Conservation (phyloP, 2,329 filamentous ascomycete genomes). For the Penicillium sumatraense region DNA sequence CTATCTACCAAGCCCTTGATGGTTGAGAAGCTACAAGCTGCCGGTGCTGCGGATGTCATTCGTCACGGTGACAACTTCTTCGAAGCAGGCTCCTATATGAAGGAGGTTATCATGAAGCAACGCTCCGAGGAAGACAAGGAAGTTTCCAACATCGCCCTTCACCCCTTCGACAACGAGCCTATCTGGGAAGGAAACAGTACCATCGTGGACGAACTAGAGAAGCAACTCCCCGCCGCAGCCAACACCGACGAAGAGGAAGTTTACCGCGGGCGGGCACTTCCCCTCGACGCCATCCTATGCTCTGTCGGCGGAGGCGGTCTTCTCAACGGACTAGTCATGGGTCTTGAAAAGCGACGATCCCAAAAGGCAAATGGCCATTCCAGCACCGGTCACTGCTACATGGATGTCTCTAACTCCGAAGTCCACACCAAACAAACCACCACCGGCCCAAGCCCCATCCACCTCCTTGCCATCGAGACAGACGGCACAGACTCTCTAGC, state of each 20-base stretch:
- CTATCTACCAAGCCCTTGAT: slow-evolving; percentile 68
- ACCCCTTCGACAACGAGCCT: slow-evolving; percentile 51
- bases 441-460: slow-evolving; percentile 37
- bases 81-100: slow-evolving; percentile 71
- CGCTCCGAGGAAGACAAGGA: slow-evolving; percentile 29
- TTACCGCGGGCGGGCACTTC: slow-evolving; percentile 37
- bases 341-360: slow-evolving; percentile 58
- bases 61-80: slow-evolving; percentile 70
- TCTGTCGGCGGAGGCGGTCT: slow-evolving; percentile 81
- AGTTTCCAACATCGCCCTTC: slow-evolving; percentile 47
- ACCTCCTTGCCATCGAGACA: slow-evolving; percentile 77
- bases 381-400: slow-evolving; percentile 19
- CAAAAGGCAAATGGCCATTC: slow-evolving; percentile 32
- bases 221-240: slow-evolving; percentile 42
- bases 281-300: slow-evolving; percentile 73
- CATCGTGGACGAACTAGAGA: slow-evolving; percentile 49
- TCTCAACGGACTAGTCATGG: slow-evolving; percentile 75
- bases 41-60: slow-evolving; percentile 69
- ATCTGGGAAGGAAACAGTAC: slow-evolving; percentile 54
- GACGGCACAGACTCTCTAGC: slow-evolving; percentile 72
- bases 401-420: slow-evolving; percentile 15
- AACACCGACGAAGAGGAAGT: slow-evolving; percentile 36
- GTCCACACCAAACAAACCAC: slow-evolving; percentile 13
- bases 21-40: slow-evolving; percentile 69
- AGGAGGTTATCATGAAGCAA: slow-evolving; percentile 52